Conservation (phyloP, 1,284 basidiomycete genomes). For the Cronartium quercuum region DNA sequence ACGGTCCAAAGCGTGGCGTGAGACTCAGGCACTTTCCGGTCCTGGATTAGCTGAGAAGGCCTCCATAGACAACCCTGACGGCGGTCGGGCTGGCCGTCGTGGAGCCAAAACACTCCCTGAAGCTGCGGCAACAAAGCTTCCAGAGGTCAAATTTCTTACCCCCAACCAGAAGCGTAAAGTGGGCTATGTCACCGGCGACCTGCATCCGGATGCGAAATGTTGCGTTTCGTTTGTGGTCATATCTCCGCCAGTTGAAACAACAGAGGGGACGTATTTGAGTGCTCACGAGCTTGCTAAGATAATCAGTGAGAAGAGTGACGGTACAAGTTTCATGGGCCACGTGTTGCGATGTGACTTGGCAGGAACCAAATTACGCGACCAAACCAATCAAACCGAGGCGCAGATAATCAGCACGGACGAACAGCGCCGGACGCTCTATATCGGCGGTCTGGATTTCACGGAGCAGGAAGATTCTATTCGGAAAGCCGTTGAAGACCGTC, state of each 20-base stretch:
- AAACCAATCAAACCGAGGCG: not conserved
- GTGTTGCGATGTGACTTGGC: constrained; percentile 35
- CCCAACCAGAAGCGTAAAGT: constrained; percentile 27
- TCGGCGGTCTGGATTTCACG: constrained; percentile 30
- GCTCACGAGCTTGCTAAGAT: constrained; percentile 15
- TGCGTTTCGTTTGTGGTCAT: constrained; percentile 30
- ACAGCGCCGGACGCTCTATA: constrained; percentile 22
- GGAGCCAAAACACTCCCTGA: constrained; percentile 11
- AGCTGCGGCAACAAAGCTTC: not conserved
- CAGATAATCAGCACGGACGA: constrained; percentile 5
- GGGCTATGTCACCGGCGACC: constrained; percentile 21
- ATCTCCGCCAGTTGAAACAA: not conserved
- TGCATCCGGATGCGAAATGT: constrained; percentile 34
- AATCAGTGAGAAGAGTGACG: constrained; percentile 19
- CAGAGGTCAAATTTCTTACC: constrained; percentile 12
- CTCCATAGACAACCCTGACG: constrained; percentile 8
- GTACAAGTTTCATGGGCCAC: constrained; percentile 26
- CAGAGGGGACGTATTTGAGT: not conserved
- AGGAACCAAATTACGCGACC: not conserved
- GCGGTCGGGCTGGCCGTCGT: constrained; percentile 21
- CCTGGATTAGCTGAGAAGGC: not conserved
- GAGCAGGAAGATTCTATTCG: constrained; percentile 34
- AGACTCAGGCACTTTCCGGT: not conserved
- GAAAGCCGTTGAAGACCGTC: constrained; percentile 19
- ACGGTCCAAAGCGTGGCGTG: constrained; percentile 28